phyloP scores from a whole-genome alignment of 352 stramenopile genomes.

The Thalassiosira sp. region DNA sequence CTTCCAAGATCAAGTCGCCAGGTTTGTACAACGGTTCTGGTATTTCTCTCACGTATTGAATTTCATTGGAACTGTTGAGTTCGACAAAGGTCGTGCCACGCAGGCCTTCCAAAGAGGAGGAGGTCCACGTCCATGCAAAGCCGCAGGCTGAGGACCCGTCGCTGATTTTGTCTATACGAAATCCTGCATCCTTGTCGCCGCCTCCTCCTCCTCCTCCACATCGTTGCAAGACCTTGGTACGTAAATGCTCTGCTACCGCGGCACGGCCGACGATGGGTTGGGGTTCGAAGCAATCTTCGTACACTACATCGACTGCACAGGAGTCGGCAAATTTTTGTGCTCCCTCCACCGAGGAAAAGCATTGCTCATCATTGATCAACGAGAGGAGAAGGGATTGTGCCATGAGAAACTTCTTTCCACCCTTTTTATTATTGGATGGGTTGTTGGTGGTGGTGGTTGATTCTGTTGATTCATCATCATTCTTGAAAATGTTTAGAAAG shows the following conservation, averaged over 20 bases:
- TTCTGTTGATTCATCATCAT: slow-evolving; percentile 7
- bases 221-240: slow-evolving; percentile 36
- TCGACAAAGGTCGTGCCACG: slow-evolving; percentile 75
- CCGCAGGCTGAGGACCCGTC: slow-evolving; percentile 68
- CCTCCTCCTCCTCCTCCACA: slow-evolving; percentile 34
- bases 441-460: too few species aligned
- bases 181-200: slow-evolving; percentile 17
- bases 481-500: slow-evolving; percentile 15
- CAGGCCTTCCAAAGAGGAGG: slow-evolving; percentile 55
- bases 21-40: slow-evolving; percentile 76
- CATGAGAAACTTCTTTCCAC: slow-evolving; percentile 20
- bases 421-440: neutral
- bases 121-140: slow-evolving; percentile 75
- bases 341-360: slow-evolving; percentile 57
- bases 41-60: slow-evolving; percentile 73
- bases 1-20: slow-evolving; percentile 66
- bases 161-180: slow-evolving; percentile 71
- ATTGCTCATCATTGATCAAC: slow-evolving; percentile 66
- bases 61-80: slow-evolving; percentile 66
- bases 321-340: slow-evolving; percentile 64
- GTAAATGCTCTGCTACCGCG: slow-evolving; percentile 55
- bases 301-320: slow-evolving; percentile 61
- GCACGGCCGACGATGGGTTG: slow-evolving; percentile 62
- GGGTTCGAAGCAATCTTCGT: slow-evolving; percentile 73
- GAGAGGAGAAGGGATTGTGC: slow-evolving; percentile 34